Conservation (phyloP, 2,329 filamentous ascomycete genomes). For the Trichoderma semiorbis region DNA sequence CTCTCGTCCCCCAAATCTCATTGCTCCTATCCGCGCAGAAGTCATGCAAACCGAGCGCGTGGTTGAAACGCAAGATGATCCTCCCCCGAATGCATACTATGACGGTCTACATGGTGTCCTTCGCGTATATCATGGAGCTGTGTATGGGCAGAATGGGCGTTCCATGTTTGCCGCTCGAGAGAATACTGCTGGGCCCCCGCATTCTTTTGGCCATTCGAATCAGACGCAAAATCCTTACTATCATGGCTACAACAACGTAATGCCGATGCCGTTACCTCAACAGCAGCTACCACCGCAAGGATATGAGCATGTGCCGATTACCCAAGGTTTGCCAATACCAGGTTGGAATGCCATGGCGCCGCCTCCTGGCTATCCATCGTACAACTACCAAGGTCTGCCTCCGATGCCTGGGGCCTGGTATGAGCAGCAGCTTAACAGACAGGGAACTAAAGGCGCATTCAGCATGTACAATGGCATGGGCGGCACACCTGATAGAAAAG, state of each 20-base stretch:
- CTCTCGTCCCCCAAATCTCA: conserved; percentile 40
- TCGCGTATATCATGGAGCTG: conserved; percentile 55
- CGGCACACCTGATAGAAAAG: neutral
- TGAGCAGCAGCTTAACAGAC: neutral
- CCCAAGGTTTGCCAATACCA: conserved; percentile 29
- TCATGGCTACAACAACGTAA: conserved; percentile 34
- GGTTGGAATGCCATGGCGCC: conserved; percentile 25
- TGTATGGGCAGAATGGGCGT: conserved; percentile 46
- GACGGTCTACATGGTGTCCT: conserved; percentile 51
- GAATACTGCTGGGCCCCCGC: conserved; percentile 29
- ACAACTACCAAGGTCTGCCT: neutral
- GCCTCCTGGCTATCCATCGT: conserved; percentile 22
- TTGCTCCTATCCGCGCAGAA: conserved; percentile 47
- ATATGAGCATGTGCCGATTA: conserved; percentile 30
- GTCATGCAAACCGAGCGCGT: conserved; percentile 55
- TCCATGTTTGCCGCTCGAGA: conserved; percentile 47
- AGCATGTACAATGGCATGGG: neutral
- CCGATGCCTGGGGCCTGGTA: neutral
- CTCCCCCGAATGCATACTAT: conserved; percentile 57
- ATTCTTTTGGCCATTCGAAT: conserved; percentile 43
- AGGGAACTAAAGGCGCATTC: conserved; percentile 12
- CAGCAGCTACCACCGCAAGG: neutral
- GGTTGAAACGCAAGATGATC: conserved; percentile 50
- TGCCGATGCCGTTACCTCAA: conserved; percentile 2
- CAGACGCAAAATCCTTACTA: conserved; percentile 43